Evolutionary conservation across 1,139 yeast species (phyloP).

Genomic region (Candida freyschussii): DNA sequence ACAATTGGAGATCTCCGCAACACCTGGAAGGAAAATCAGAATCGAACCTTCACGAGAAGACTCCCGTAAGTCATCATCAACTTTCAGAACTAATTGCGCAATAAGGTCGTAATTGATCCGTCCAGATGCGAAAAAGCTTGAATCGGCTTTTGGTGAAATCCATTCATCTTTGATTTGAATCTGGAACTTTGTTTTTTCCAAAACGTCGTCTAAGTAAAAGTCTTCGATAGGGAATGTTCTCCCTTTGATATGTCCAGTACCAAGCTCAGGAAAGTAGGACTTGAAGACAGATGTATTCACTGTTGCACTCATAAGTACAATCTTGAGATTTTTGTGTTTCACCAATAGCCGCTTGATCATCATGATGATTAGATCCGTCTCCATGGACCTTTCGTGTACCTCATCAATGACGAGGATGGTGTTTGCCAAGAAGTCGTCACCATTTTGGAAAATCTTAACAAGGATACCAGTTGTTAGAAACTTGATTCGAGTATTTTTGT

Average conservation of each 20-base stretch:
- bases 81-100: slow-evolving; percentile 46
- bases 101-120: slow-evolving; percentile 72
- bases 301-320: slow-evolving; percentile 92
- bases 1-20: slow-evolving; percentile 74
- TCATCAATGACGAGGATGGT: slow-evolving; percentile 73
- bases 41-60: slow-evolving; percentile 63
- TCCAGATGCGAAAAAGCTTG: slow-evolving; percentile 58
- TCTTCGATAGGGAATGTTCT: slow-evolving; percentile 89
- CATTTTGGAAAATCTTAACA: slow-evolving; percentile 73
- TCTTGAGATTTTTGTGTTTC: slow-evolving; percentile 46
- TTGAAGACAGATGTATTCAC: slow-evolving; percentile 69
- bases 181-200: slow-evolving; percentile 50
- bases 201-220: slow-evolving; percentile 60
- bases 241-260: slow-evolving; percentile 76
- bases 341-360: slow-evolving; percentile 58
- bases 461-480: slow-evolving; percentile 94
- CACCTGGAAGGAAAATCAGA: slow-evolving; percentile 84
- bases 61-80: slow-evolving; percentile 42
- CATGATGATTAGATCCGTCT: slow-evolving; percentile 79
- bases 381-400: slow-evolving; percentile 92
- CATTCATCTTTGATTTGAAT: slow-evolving; percentile 33
- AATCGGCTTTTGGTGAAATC: slow-evolving; percentile 55
- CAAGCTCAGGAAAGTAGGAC: slow-evolving; percentile 48
- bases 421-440: slow-evolving; percentile 44
- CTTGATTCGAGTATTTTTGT: slow-evolving; percentile 57